Percentiles rank a stretch among this genome's conserved stretches.
phyloP scores from a whole-genome alignment of 495 filamentous ascomycete genomes.

The Neurospora sp. region DNA sequence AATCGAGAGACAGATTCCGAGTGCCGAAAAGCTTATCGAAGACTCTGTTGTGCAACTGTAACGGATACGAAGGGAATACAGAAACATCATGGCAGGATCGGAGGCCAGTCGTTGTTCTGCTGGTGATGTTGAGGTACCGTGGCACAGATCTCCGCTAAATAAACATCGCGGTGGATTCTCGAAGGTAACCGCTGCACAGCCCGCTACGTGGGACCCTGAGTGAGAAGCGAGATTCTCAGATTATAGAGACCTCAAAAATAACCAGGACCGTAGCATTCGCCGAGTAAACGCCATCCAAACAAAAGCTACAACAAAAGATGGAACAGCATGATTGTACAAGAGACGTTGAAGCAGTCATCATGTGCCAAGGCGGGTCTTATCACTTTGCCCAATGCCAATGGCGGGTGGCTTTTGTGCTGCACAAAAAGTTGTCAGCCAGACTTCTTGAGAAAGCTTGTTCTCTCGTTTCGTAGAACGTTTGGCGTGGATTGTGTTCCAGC shows the following conservation, averaged over 20 bases:
- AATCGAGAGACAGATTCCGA: neutral
- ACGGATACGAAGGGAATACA: neutral
- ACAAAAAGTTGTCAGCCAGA: neutral
- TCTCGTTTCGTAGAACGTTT: neutral
- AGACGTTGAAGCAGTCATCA: neutral
- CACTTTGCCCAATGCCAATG: neutral
- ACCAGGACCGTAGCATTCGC: neutral
- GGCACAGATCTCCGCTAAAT: neutral
- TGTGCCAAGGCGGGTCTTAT: neutral
- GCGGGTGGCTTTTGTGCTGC: neutral
- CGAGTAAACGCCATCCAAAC: neutral
- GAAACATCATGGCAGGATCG: neutral
- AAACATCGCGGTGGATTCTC: neutral
- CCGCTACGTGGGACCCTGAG: neutral
- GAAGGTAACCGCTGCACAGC: neutral
- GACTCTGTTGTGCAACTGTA: neutral
- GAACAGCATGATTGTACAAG: neutral
- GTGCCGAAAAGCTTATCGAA: neutral
- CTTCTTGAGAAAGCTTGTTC: neutral
- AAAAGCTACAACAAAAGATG: neutral
- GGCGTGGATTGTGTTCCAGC: neutral
- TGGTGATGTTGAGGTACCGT: neutral
- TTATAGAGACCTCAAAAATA: neutral
- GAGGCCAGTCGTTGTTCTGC: neutral
- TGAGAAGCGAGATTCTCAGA: neutral